Base-by-base conservation (phyloP, 1,284 basidiomycete genomes). In the Tetrapyrgos nigripes region DNA sequence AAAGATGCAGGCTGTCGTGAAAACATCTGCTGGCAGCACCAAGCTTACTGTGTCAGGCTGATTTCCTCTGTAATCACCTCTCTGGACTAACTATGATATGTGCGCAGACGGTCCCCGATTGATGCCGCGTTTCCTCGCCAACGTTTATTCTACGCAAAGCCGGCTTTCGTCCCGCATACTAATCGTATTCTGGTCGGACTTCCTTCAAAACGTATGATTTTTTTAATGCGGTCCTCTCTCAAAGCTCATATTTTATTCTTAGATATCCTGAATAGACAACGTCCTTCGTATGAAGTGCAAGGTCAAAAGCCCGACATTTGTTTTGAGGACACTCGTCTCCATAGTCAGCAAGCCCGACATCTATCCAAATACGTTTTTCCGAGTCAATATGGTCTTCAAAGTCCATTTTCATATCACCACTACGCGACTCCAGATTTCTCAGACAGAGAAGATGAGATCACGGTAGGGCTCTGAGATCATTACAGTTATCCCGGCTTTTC, bases 311-410 rank as follows among this genome's bases (percentile, higher is more conserved):
- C 29, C 64, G 55, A 13, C 78, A 82, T 47, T 77, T n/a, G n/a
- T n/a, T n/a, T n/a, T n/a, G n/a, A 78, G 1, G 79, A 84, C 61
- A 72, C 78, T 23, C 73, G 70, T 13, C 68, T 75, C 55, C 80
- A 83, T 63, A 78, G 74, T 50, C 76, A 77, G 46, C 70, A 83
- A 55, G 82, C 83, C 1, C 81, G 91, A 23, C 88, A 88, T 65
- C 71, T 93, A 1, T 80, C 88, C 23, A 95, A 94, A 75, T 92
- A 96, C 68, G 77, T 97, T 0, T 96, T 96, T 66, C 88, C 93
- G 6, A 80, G 86, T 28, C 91, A 94, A 64, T 93, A 89, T 64
- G 82, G 83, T 0, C 72, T 96, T 1, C 71, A 80, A 11, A 91
- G 79, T 62, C 80, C 87, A 3, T 94, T 84, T 54, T 57, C 67